A percentile compares a stretch with the other conserved stretches of the same genome.
phyloP scores from a whole-genome alignment of 805 yeast genomes.

The Yamadazyma takamatsuzukensis region DNA sequence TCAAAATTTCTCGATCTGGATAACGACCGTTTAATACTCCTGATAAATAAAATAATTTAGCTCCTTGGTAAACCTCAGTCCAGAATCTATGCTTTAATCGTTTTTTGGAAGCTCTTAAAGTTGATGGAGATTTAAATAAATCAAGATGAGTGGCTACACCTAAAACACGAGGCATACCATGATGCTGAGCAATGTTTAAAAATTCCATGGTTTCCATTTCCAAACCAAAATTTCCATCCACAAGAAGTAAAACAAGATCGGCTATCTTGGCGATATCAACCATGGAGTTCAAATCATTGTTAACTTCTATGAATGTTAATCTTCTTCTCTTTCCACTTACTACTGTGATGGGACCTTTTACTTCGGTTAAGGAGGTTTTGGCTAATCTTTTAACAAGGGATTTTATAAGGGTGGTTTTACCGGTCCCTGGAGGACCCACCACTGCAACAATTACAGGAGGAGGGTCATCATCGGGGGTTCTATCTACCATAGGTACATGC shows the following conservation, averaged over 20 bases:
- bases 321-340: conserved; percentile 94
- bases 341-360: conserved; percentile 94
- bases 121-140: conserved; percentile 82
- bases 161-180: conserved; percentile 96
- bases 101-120: conserved; percentile 88
- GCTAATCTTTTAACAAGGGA: conserved; percentile 85
- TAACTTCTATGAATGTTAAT: conserved; percentile 87
- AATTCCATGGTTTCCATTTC: conserved; percentile 99
- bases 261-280: conserved; percentile 94
- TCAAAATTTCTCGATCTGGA: conserved; percentile 93
- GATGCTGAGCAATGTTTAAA: conserved; percentile 91
- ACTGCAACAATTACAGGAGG: conserved; percentile 96
- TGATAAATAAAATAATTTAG: conserved; percentile 87
- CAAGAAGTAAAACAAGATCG: conserved; percentile 80
- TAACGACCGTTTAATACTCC: conserved; percentile 97
- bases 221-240: conserved; percentile 96
- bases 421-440: conserved; percentile 99
- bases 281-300: conserved; percentile 92
- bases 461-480: conserved; percentile 96
- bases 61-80: conserved; percentile 99
- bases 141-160: conserved; percentile 97
- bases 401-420: conserved; percentile 88
- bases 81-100: conserved; percentile 90
- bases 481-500: conserved; percentile 96
- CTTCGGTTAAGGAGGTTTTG: conserved; percentile 78